Conservation (phyloP, 345 rosid species). For the Corchorus capsularis region DNA sequence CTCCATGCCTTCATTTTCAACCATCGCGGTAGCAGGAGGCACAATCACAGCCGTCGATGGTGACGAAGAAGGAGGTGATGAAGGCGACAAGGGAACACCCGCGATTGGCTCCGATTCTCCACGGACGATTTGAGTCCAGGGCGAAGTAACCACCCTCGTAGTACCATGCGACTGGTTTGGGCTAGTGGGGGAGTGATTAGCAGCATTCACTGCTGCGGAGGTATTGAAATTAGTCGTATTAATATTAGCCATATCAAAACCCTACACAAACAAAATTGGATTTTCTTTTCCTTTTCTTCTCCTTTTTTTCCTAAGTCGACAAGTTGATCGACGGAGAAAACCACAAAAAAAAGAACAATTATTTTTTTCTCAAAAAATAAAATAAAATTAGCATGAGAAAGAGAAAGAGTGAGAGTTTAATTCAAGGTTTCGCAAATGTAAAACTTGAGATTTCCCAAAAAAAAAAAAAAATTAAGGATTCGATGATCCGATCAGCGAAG, state of each 20-base stretch:
- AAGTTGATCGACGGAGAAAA: constrained; percentile 16
- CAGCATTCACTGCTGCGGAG: constrained; percentile 1
- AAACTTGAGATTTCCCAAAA: not conserved
- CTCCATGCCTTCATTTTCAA: constrained; percentile 46
- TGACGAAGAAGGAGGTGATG: not conserved
- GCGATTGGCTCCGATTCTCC: constrained; percentile 40
- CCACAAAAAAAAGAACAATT: not conserved
- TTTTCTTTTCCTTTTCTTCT: not conserved
- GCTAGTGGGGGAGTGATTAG: constrained; percentile 22
- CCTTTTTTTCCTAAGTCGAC: not conserved
- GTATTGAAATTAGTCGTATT: constrained; percentile 12
- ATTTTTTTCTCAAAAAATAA: not conserved
- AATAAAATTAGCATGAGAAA: not conserved
- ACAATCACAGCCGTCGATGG: constrained; percentile 22
- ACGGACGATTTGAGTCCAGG: constrained; percentile 53
- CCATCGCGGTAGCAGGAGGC: constrained; percentile 22
- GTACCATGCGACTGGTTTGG: constrained; percentile 27
- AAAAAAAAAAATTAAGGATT: not conserved
- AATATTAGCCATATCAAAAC: constrained; percentile 15
- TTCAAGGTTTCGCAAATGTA: not conserved
- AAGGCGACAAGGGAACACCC: constrained; percentile 28
- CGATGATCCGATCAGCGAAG: constrained; percentile 11
- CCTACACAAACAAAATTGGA: not conserved
- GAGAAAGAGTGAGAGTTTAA: not conserved
- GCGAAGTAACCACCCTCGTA: constrained; percentile 22